Evolutionary conservation across 2,329 filamentous ascomycete genomes (phyloP).

Genomic region (Penicillium sp.): DNA sequence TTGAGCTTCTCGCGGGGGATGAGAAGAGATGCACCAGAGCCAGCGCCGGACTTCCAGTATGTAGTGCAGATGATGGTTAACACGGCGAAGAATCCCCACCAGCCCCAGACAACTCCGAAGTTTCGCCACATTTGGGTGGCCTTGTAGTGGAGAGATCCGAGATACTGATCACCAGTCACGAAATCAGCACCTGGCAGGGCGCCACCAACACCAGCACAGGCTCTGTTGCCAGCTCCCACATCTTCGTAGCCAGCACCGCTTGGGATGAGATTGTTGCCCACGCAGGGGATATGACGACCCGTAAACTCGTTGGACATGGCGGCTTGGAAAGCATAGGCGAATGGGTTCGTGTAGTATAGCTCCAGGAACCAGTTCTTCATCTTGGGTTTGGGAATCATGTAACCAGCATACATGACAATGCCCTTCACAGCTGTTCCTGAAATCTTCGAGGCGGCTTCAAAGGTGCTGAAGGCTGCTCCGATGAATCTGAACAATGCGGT

Average conservation of each 20-base stretch:
- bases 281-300: constrained; percentile 28
- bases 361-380: constrained; percentile 55
- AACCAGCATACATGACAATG: constrained; percentile 39
- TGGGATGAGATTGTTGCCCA: constrained; percentile 32
- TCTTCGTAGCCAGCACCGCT: constrained; percentile 28
- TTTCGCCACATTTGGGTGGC: constrained; percentile 58
- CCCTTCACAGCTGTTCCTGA: constrained; percentile 34
- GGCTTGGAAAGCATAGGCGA: constrained; percentile 35
- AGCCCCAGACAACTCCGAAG: constrained; percentile 62
- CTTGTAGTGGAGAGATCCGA: constrained; percentile 55
- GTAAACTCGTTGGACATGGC: constrained; percentile 36
- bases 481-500: constrained; percentile 58
- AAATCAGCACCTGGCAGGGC: constrained; percentile 50
- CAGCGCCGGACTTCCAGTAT: constrained; percentile 52
- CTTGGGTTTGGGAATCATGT: constrained; percentile 43
- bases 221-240: constrained; percentile 19
- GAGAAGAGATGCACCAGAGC: constrained; percentile 54
- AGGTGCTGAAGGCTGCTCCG: constrained; percentile 55
- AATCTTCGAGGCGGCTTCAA: constrained; percentile 59
- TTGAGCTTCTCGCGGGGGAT: constrained; percentile 62
- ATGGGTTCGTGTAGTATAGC: constrained; percentile 34
- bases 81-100: constrained; percentile 60
- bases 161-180: constrained; percentile 59
- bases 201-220: constrained; percentile 61
- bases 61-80: constrained; percentile 60